phyloP scores from a whole-genome alignment of 345 rosid genomes.

The Zanthoxylum bungeanum region DNA sequence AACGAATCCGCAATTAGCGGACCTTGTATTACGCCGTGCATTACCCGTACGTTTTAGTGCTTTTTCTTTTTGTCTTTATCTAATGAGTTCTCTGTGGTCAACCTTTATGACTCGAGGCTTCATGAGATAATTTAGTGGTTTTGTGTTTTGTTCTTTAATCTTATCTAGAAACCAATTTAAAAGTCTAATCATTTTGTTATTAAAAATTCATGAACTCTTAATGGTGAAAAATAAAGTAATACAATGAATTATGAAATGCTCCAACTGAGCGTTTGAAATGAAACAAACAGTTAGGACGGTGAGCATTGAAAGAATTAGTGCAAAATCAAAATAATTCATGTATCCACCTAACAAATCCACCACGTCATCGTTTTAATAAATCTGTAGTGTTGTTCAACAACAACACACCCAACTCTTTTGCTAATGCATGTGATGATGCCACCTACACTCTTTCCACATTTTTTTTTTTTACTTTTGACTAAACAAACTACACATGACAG shows the following conservation, averaged over 20 bases:
- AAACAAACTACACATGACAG: too few species aligned
- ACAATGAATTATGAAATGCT: too few species aligned
- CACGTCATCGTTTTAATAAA: conserved; percentile 26
- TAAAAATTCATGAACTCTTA: too few species aligned
- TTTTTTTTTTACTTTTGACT: neutral
- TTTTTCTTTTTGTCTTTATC: neutral
- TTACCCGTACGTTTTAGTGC: conserved; percentile 35
- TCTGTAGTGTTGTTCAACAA: conserved; percentile 25
- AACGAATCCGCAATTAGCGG: conserved; percentile 38
- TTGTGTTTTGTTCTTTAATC: too few species aligned
- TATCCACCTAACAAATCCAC: conserved; percentile 11
- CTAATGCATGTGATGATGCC: conserved; percentile 29
- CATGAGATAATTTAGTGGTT: too few species aligned
- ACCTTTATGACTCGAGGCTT: neutral
- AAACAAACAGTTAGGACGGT: too few species aligned
- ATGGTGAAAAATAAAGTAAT: neutral
- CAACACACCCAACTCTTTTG: neutral
- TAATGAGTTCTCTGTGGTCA: neutral
- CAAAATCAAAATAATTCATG: neutral
- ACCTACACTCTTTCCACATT: conserved; percentile 10
- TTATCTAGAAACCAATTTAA: too few species aligned
- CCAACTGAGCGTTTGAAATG: too few species aligned
- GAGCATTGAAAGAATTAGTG: too few species aligned
- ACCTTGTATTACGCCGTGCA: conserved; percentile 52
- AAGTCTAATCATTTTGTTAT: too few species aligned